Evolutionary conservation across 176 grass and related monocot species (phyloP).

Genomic region (Carex littledalei): DNA sequence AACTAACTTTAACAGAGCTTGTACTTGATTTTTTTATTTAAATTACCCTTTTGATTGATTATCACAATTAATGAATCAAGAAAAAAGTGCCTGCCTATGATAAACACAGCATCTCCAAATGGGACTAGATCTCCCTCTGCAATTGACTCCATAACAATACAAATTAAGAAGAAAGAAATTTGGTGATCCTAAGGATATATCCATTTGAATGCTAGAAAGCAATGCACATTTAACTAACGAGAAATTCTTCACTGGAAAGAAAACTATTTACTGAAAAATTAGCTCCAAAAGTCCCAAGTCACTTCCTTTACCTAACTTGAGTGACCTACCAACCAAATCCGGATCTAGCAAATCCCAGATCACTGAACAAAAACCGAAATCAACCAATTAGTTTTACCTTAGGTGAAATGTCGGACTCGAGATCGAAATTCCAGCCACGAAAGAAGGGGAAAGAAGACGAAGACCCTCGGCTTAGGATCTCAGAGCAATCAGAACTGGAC

Average conservation of each 20-base stretch:
- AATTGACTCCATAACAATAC: not conserved
- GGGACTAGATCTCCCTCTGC: not conserved
- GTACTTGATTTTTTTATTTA: not conserved
- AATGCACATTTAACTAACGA: not conserved
- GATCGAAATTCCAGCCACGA: constrained; percentile 76
- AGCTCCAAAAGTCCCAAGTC: not conserved
- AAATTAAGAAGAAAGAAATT: not conserved
- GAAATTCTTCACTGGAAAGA: not conserved
- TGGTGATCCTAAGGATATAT: not conserved
- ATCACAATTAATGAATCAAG: not conserved
- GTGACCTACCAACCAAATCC: not conserved
- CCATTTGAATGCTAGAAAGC: not conserved
- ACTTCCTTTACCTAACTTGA: not conserved
- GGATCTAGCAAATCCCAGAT: constrained; percentile 11
- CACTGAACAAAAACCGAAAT: not conserved
- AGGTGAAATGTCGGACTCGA: constrained; percentile 42
- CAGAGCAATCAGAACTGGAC: constrained; percentile 65
- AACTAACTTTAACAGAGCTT: not conserved
- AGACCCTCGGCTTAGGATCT: constrained; percentile 79
- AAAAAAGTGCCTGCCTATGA: not conserved
- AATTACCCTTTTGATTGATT: not conserved
- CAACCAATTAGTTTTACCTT: constrained; percentile 45
- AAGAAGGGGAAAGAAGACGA: constrained; percentile 72
- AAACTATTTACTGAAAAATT: not conserved
- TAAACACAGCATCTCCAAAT: not conserved